phyloP scores from a whole-genome alignment of 306 rosid species.

The Pueraria montana region DNA sequence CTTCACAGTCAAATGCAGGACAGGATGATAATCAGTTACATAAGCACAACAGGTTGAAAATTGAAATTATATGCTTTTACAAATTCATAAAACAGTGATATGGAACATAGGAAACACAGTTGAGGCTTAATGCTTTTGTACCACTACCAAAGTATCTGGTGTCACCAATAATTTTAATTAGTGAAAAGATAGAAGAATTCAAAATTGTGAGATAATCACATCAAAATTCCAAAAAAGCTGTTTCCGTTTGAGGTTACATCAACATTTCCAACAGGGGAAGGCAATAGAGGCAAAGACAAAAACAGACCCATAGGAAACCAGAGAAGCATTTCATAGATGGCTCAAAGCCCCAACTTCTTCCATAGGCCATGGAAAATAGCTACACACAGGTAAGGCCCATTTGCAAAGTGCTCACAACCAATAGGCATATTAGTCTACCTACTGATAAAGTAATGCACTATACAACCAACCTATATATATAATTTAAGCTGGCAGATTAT shows the following conservation, averaged over 20 bases:
- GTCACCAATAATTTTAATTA: conserved; percentile 21
- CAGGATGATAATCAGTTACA: not conserved
- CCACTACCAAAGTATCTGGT: conserved; percentile 3
- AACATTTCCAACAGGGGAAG: conserved; percentile 11
- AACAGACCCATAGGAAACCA: too few relatives aligned
- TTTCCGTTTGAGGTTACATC: not conserved
- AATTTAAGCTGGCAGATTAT: not conserved
- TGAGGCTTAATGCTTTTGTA: conserved; percentile 24
- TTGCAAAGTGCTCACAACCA: conserved; percentile 19
- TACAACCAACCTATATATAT: too few relatives aligned
- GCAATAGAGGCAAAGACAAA: not conserved
- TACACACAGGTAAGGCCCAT: not conserved
- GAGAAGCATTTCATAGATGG: not conserved
- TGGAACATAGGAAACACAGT: conserved; percentile 20
- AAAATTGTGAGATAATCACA: conserved; percentile 31
- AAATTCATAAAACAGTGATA: conserved; percentile 25
- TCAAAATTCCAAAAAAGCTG: conserved; percentile 2
- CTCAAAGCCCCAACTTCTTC: conserved; percentile 16
- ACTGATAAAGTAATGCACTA: not conserved
- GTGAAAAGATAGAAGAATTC: conserved; percentile 1
- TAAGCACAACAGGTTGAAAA: conserved; percentile 14
- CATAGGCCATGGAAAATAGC: not conserved
- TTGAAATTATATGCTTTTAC: conserved; percentile 12
- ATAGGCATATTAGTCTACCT: not conserved
- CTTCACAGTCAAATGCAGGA: conserved; percentile 21